Conservation (phyloP, 1,284 basidiomycete genomes). For the Leccinum solheimii region DNA sequence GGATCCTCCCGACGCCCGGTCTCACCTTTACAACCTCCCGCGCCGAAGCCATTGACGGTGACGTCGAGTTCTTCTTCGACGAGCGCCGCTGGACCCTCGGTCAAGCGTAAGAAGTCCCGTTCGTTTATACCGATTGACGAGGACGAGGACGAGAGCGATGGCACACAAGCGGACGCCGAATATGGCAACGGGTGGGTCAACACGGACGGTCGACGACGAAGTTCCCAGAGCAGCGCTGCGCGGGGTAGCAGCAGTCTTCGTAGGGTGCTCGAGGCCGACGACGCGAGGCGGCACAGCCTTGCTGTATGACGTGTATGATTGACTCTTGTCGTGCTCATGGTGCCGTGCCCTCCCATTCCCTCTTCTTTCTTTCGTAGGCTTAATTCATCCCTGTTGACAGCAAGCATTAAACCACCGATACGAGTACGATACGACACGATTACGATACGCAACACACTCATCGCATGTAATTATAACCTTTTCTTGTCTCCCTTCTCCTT, state of each 20-base stretch:
- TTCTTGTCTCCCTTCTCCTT: not conserved
- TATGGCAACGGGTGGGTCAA: slow-evolving; percentile 57
- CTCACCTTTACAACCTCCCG: slow-evolving; percentile 28
- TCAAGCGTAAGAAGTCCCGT: slow-evolving; percentile 55
- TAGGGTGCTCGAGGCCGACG: slow-evolving; percentile 34
- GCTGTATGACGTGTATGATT: slow-evolving; percentile 28
- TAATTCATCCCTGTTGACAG: slow-evolving; percentile 38
- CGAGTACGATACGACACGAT: slow-evolving; percentile 13
- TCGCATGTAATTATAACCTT: slow-evolving; percentile 33
- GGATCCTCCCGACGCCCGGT: slow-evolving; percentile 18
- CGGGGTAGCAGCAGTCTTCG: slow-evolving; percentile 30
- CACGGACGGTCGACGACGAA: slow-evolving; percentile 56
- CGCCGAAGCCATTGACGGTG: slow-evolving; percentile 31
- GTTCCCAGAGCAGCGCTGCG: slow-evolving; percentile 26
- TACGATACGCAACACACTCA: slow-evolving; percentile 21
- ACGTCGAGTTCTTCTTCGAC: slow-evolving; percentile 32
- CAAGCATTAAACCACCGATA: slow-evolving; percentile 15
- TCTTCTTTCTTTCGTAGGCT: slow-evolving; percentile 26
- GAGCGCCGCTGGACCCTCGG: slow-evolving; percentile 29
- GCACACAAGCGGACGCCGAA: slow-evolving; percentile 66
- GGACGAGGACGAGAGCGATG: slow-evolving; percentile 55
- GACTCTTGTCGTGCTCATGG: slow-evolving; percentile 2
- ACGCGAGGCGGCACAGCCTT: slow-evolving; percentile 35
- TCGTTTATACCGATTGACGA: slow-evolving; percentile 46
- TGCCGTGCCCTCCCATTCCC: not conserved